Base-by-base conservation (phyloP, 768 basidiomycete species). In the Trametes cingulata region DNA sequence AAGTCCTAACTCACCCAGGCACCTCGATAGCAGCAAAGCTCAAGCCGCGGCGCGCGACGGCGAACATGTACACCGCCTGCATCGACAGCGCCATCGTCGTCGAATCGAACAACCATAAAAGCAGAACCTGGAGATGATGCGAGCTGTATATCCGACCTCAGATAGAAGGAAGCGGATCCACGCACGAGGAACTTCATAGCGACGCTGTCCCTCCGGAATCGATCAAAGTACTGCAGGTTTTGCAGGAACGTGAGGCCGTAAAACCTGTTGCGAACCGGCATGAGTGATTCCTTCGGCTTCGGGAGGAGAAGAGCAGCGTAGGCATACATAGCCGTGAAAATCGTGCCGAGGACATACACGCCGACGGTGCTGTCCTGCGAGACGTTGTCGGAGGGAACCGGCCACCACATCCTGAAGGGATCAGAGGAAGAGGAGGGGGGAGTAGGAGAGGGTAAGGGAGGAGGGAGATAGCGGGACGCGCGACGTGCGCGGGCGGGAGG, bases 171-270 rank as follows among this genome's bases (percentile, higher is more conserved):
- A n/a, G n/a, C n/a, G n/a, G n/a, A n/a, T n/a, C n/a, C 6, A 8
- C 54, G 24, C 14, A 63, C 61, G 24, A 63, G 39, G 19, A 63
- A 55, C 20, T 58, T 63, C 49, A 58, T 27, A 2, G 53, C 40
- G 13, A 27, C 24, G n/a, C 46, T 20, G 33, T 63, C 61, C 22
- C 52, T 58, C 14, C 52, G 53, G 25, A 35, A 63, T 1, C 61
- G 45, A 24, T 58, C 61, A 19, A 54, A 58, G 24, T 63, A 63
- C 33, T 63, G 61, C 3, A 63, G 35, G 41, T 41, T 58, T 41
- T 63, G 61, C 15, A 63, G 35, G n/a, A 63, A 53, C 19, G 61
- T 63, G 24, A 58, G 48, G n/a, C 61, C 61, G 37, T 63, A 63
- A n/a, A 63, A 48, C 53, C 61, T 63, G 17, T 13, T 15, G 35